A percentile compares a stretch with the other conserved stretches of the same genome.
Conservation (phyloP, 2,329 filamentous ascomycete genomes). For the Fusarium continuum region DNA sequence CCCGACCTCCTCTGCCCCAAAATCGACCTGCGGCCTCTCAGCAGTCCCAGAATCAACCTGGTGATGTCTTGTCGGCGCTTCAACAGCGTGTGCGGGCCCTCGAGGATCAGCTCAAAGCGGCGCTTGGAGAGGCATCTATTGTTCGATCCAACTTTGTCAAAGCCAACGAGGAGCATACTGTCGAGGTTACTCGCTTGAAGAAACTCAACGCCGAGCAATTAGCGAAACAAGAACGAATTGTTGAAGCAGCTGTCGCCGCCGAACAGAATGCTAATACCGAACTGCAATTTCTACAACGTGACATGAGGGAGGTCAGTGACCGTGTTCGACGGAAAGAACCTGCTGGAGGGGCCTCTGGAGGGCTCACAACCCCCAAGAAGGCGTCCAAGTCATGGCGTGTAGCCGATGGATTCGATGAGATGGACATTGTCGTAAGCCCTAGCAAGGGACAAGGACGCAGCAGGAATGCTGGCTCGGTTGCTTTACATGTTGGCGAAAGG, state of each 20-base stretch:
- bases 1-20: conserved; percentile 47
- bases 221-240: conserved; percentile 68
- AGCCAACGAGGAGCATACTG: conserved; percentile 68
- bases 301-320: conserved; percentile 68
- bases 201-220: conserved; percentile 71
- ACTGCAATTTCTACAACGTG: conserved; percentile 76
- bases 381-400: conserved; percentile 64
- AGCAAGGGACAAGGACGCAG: conserved; percentile 58
- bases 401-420: conserved; percentile 81
- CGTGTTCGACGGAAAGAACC: conserved; percentile 59
- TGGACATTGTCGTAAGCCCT: conserved; percentile 64
- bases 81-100: conserved; percentile 64
- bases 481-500: conserved; percentile 58
- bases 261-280: conserved; percentile 73
- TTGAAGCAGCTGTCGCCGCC: conserved; percentile 72
- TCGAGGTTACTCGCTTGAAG: conserved; percentile 68
- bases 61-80: conserved; percentile 55
- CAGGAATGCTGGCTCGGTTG: conserved; percentile 54
- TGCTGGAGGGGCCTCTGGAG: conserved; percentile 34
- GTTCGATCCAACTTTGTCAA: conserved; percentile 76
- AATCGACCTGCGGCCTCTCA: conserved; percentile 39
- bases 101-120: conserved; percentile 66
- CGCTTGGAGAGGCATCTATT: conserved; percentile 77
- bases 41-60: conserved; percentile 42
- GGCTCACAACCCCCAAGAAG: conserved; percentile 68